Conservation (phyloP, 257 asterid species). For the Penstemon barbatus region DNA sequence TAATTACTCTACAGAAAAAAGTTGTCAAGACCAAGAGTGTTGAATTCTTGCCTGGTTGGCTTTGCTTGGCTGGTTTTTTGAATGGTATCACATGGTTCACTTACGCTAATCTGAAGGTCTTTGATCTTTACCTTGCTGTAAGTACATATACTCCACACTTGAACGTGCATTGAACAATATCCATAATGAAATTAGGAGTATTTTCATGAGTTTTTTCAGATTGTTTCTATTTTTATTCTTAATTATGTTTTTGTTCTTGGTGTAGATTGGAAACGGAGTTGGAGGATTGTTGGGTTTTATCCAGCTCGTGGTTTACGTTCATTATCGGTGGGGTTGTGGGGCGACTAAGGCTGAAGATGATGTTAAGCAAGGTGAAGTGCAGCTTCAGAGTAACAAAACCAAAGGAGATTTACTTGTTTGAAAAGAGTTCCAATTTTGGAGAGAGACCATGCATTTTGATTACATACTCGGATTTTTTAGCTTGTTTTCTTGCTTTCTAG, state of each 20-base stretch:
- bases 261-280: slow-evolving; percentile 58
- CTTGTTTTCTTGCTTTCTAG: no score
- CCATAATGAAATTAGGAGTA: no score
- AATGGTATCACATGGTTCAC: slow-evolving; percentile 59
- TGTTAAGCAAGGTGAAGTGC: slow-evolving; percentile 25
- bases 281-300: slow-evolving; percentile 42
- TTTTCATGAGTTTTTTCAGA: neutral
- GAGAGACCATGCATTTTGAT: no score
- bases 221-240: neutral
- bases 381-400: slow-evolving; percentile 12
- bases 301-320: slow-evolving; percentile 41
- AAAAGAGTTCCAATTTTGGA: no score
- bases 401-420: no score
- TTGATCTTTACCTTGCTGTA: slow-evolving; percentile 57
- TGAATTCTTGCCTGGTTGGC: slow-evolving; percentile 61
- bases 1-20: slow-evolving; percentile 28
- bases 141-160: slow-evolving; percentile 20
- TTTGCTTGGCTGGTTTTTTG: slow-evolving; percentile 49
- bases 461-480: no score
- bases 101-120: slow-evolving; percentile 49
- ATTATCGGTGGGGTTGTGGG: slow-evolving; percentile 24
- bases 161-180: neutral
- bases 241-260: neutral
- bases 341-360: slow-evolving; percentile 7
- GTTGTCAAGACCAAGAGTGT: slow-evolving; percentile 50